Base-by-base conservation (phyloP, 2,329 filamentous ascomycete genomes). In the Periconia digitata region DNA sequence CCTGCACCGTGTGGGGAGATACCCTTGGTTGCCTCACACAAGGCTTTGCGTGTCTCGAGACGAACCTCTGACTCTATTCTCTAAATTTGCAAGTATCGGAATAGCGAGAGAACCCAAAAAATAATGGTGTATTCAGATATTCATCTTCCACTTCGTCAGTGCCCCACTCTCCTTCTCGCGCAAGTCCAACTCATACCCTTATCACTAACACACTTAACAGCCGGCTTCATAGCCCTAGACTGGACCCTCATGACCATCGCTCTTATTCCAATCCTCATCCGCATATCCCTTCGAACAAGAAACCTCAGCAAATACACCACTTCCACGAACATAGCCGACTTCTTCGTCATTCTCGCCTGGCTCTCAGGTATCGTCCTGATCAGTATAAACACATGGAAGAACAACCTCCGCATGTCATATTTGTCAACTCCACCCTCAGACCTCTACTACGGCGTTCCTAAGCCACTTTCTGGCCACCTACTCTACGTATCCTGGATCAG, bases 401-500 rank as follows among this genome's bases (percentile, higher is more conserved):
- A 67, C 51, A 49, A 49, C 23, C 59, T 63, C n/a, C 64, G 62
- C 24, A 56, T 59, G 43, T 50, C 49, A 22, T 64, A 63, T 44
- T 49, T 56, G 21, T 42, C 48, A 49, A 15, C 40, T 2, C 46
- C 46, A 1, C 53, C 40, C 13, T 38, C 38, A 22, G 44, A 44
- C 1, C 51, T 64, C 20, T 64, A 64, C 50, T 64, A 64, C 49
- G 49, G 56, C 24, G 62, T 65, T 15, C 63, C 61, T 7, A 21
- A 50, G 23, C 6, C 39, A 17, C 58, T 59, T 8, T 58, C 63
- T 7, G 53, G 57, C 1, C 62, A 67, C 43, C 50, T 67, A 8
- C 62, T 68, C 38, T 58, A 65, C 46, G 55, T 64, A n/a, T 68
- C 63, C 24, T 68, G 62, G 61, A 55, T 66, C 45, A 56, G 50